phyloP scores from a whole-genome alignment of 257 asterid genomes.

The Capsicum baccatum region DNA sequence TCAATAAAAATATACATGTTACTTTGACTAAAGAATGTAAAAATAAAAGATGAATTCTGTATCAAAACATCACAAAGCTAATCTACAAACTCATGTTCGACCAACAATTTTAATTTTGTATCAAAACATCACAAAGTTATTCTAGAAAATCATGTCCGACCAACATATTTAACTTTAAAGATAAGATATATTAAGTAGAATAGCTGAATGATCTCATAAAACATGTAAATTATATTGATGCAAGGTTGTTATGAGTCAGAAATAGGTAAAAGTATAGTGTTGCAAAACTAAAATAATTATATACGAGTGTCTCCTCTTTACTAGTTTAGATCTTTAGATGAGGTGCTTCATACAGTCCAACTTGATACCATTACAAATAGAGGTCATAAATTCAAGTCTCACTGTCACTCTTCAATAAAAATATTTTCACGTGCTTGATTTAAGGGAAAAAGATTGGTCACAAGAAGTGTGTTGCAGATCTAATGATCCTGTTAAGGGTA shows the following conservation, averaged over 20 bases:
- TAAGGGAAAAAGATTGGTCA: not conserved
- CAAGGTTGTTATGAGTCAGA: constrained; percentile 14
- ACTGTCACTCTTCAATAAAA: not conserved
- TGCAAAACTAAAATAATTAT: not conserved
- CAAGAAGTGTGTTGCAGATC: not conserved
- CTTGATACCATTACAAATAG: not conserved
- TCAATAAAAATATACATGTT: too few species aligned
- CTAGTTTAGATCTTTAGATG: not conserved
- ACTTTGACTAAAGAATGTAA: too few species aligned
- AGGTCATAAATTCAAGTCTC: not conserved
- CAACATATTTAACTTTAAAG: constrained; percentile 10
- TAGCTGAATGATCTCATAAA: constrained; percentile 3
- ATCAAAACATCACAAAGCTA: too few species aligned
- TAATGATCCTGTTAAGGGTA: too few species aligned
- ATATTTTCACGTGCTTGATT: not conserved
- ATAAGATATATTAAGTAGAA: constrained; percentile 14
- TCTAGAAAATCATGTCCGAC: too few species aligned
- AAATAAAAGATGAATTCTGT: too few species aligned
- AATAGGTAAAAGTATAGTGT: not conserved
- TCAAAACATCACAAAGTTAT: too few species aligned
- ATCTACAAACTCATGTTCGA: too few species aligned
- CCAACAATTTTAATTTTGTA: too few species aligned
- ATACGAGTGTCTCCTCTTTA: not conserved
- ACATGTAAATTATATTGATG: not conserved
- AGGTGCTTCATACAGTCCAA: not conserved